phyloP scores from a whole-genome alignment of 1,139 yeast species.

The Nakaseomyces delphensis region DNA sequence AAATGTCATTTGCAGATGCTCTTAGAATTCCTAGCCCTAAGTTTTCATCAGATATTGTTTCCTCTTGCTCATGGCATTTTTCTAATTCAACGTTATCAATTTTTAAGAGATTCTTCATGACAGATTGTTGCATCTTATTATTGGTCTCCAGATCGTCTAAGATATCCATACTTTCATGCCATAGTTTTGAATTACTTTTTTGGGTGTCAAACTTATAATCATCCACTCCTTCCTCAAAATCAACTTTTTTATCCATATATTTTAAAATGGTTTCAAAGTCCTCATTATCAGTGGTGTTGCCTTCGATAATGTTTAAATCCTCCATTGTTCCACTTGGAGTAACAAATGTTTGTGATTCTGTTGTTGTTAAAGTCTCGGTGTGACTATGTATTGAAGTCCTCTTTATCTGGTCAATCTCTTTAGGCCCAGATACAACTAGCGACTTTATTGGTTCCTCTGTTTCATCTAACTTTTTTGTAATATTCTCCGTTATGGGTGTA shows the following conservation, averaged over 20 bases:
- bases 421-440: too few species aligned
- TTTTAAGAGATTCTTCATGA: constrained; percentile 4
- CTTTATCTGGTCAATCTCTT: neutral
- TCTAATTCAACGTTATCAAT: constrained; percentile 5
- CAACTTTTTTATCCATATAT: constrained; percentile 1
- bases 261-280: constrained; percentile 3
- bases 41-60: neutral
- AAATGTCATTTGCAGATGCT: neutral
- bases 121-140: neutral
- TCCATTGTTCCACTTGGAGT: constrained; percentile 1
- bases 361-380: neutral
- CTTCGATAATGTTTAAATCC: neutral
- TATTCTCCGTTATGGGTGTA: neutral
- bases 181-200: neutral
- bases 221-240: neutral
- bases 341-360: constrained; percentile 1
- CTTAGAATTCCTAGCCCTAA: neutral
- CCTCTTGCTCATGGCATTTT: neutral
- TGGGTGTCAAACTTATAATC: neutral
- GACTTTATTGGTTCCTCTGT: neutral
- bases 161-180: constrained; percentile 9
- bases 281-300: neutral
- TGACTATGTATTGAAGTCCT: neutral
- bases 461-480: neutral
- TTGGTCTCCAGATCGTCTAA: neutral